These are phyloP conservation scores for Pisolithus albus DNA, from an alignment of 768 basidiomycete genomes.

Conservation along the genomic window DNA sequence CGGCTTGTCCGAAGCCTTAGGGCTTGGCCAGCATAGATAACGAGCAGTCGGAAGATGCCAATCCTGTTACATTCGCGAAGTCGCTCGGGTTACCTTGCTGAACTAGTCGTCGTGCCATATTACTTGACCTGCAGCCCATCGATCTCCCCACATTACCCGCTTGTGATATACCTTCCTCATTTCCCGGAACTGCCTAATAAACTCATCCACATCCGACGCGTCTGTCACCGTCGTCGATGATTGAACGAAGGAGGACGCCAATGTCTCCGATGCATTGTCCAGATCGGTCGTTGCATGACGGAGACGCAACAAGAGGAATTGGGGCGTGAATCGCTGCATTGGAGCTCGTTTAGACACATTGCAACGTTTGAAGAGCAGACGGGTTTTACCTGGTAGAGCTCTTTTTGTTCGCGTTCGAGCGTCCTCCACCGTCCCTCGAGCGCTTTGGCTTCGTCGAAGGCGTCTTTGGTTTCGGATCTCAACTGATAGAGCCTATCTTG, in stretches of 20 bases:
- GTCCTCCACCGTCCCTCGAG: conserved; percentile 82
- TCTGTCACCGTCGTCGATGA: conserved; percentile 35
- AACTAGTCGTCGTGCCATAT: conserved; percentile 63
- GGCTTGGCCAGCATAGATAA: no score
- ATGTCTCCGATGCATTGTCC: conserved; percentile 80
- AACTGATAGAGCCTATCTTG: conserved; percentile 72
- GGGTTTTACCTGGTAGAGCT: conserved; percentile 70
- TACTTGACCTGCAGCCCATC: conserved; percentile 82
- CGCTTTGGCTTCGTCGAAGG: conserved; percentile 80
- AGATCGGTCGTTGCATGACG: conserved; percentile 85
- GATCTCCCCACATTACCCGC: conserved; percentile 81
- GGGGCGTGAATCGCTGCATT: conserved; percentile 71
- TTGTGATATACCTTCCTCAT: conserved; percentile 89
- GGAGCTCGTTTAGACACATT: conserved; percentile 7
- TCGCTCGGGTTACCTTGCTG: neutral
- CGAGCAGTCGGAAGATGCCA: no score
- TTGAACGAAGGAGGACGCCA: conserved; percentile 80
- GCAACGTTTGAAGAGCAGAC: neutral
- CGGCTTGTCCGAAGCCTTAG: no score
- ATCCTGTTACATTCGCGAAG: no score
- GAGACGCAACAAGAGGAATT: conserved; percentile 83
- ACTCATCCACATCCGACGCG: conserved; percentile 66
- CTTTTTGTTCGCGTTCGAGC: conserved; percentile 80
- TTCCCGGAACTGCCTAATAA: conserved; percentile 84
- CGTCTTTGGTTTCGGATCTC: conserved; percentile 75